phyloP scores from a whole-genome alignment of 441 rosid species.

The Macaranga tanarius region DNA sequence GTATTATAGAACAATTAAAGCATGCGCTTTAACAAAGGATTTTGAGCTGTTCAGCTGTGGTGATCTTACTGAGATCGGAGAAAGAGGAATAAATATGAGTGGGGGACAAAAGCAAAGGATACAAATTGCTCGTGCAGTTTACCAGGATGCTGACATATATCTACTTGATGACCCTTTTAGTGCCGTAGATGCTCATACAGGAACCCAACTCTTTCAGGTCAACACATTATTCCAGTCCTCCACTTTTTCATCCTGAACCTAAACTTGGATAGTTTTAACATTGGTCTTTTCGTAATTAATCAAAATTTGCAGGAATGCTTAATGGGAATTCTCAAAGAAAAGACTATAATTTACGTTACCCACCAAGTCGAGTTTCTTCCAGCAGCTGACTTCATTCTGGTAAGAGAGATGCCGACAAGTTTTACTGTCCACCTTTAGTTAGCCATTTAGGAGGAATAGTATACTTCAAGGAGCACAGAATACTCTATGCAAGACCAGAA shows the following conservation, averaged over 20 bases:
- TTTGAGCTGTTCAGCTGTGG: constrained; percentile 78
- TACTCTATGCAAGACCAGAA: background rate
- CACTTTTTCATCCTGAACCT: background rate
- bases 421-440: background rate
- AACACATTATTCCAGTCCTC: background rate
- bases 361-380: constrained; percentile 99
- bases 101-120: constrained; percentile 99
- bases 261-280: background rate
- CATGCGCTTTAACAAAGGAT: constrained; percentile 86
- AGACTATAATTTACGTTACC: constrained; percentile 84
- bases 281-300: background rate
- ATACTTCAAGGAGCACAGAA: background rate
- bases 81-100: constrained; percentile 97
- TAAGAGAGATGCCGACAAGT: constrained; percentile 33
- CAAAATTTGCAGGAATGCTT: constrained; percentile 68
- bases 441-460: background rate
- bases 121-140: constrained; percentile 94
- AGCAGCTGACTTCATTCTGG: constrained; percentile 95
- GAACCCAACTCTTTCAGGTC: constrained; percentile 86
- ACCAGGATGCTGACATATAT: constrained; percentile 93
- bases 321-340: constrained; percentile 82
- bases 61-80: constrained; percentile 94
- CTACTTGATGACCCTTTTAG: constrained; percentile 97
- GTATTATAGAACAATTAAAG: constrained; percentile 65
- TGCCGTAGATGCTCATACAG: constrained; percentile 99